These are phyloP conservation scores for Trichoderma atroviride DNA, from an alignment of 2,329 filamentous ascomycete species.

Conservation along the genomic window DNA sequence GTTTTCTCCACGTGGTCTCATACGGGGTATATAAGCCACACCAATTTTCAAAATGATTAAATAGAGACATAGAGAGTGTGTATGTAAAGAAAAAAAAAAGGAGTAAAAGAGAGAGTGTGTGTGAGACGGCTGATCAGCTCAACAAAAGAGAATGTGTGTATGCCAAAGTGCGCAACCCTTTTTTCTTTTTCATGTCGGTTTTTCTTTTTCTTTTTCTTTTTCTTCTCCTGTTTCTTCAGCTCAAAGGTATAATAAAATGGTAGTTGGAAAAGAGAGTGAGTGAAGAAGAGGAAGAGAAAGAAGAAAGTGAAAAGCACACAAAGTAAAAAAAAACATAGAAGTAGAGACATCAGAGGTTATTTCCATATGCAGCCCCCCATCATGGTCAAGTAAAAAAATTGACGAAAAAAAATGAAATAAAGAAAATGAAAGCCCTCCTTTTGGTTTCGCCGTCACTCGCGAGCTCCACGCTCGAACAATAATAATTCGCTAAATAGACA, in stretches of 20 bases:
- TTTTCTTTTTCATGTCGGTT: background rate
- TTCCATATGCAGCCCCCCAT: background rate
- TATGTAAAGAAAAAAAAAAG: background rate
- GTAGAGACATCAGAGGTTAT: background rate
- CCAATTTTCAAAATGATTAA: slow-evolving; percentile 19
- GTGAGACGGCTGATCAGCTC: background rate
- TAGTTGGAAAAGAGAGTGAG: background rate
- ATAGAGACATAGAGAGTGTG: background rate
- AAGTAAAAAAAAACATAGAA: background rate
- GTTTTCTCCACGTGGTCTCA: slow-evolving; percentile 20
- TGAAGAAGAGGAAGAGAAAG: background rate
- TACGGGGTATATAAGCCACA: slow-evolving; percentile 8
- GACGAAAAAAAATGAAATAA: background rate
- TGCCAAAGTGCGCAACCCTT: background rate
- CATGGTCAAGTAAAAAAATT: background rate
- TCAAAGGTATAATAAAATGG: background rate
- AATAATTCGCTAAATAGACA: slow-evolving; percentile 34
- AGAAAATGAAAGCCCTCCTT: slow-evolving; percentile 7
- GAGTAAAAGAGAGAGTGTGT: background rate
- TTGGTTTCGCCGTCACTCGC: slow-evolving; percentile 12
- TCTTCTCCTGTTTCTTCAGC: background rate
- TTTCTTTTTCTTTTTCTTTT: background rate
- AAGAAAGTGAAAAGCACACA: background rate
- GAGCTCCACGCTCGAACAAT: slow-evolving; percentile 23
- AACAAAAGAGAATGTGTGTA: background rate